Evolutionary conservation across 2,329 filamentous ascomycete species (phyloP).

Genomic region (Aspergillus ustus): DNA sequence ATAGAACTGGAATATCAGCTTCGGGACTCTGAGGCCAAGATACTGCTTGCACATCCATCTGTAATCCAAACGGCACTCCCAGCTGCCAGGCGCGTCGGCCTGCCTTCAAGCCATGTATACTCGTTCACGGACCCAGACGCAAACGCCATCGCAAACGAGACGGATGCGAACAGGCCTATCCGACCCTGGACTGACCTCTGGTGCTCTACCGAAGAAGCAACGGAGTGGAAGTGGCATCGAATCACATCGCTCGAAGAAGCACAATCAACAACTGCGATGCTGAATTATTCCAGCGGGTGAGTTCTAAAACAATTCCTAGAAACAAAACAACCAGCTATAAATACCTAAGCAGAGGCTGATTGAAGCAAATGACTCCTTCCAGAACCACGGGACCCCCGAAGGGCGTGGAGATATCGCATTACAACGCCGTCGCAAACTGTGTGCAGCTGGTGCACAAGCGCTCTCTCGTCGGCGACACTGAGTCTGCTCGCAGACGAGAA

Average conservation of each 20-base stretch:
- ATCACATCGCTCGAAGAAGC: conserved; percentile 8
- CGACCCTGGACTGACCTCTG: conserved; percentile 11
- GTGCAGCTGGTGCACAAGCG: too few species aligned
- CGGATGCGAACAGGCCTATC: neutral
- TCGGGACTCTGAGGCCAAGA: conserved; percentile 11
- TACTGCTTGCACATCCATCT: conserved; percentile 4
- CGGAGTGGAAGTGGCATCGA: conserved; percentile 7
- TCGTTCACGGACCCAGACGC: conserved; percentile 10
- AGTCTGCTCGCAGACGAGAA: too few species aligned
- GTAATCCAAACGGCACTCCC: conserved; percentile 3
- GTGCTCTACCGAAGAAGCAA: neutral
- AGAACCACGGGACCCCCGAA: too few species aligned
- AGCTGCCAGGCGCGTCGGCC: neutral
- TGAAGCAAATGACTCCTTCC: too few species aligned
- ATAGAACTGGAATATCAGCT: conserved; percentile 17
- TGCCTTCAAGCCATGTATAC: conserved; percentile 1
- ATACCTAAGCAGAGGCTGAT: too few species aligned
- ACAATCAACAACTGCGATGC: conserved; percentile 5
- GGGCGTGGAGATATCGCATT: too few species aligned
- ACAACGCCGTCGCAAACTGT: too few species aligned
- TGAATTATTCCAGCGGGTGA: conserved; percentile 18
- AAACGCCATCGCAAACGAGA: neutral
- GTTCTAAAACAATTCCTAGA: neutral
- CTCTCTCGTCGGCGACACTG: too few species aligned
- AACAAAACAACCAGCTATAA: too few species aligned